Base-by-base conservation (phyloP, 352 stramenopile species). In the Globisporangium solare region DNA sequence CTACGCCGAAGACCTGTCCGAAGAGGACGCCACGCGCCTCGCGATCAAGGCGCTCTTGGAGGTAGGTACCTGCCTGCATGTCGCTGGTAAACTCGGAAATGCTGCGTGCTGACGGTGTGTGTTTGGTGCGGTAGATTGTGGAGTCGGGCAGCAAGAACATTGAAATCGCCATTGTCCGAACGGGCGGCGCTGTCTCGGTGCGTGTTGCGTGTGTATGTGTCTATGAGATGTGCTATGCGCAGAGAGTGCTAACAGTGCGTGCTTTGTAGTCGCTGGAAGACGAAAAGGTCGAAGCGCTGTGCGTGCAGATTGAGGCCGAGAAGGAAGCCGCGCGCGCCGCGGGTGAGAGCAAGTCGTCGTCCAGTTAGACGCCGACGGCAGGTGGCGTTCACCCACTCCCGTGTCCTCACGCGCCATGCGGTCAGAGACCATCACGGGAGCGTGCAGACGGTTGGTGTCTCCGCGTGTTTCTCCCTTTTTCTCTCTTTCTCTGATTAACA, bases 71-170 rank as follows among this genome's bases (percentile, higher is more conserved):
- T n/a, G n/a, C n/a, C n/a, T n/a, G n/a, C n/a, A n/a, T n/a, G n/a
- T n/a, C n/a, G n/a, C n/a, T n/a, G n/a, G n/a, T n/a, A n/a, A n/a
- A n/a, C n/a, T n/a, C n/a, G n/a, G n/a, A n/a, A n/a, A n/a, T n/a
- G n/a, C n/a, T n/a, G n/a, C n/a, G n/a, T n/a, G n/a, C 21, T 27
- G 24, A 50, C 14, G 22, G 32, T 12, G 6, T 11, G 8, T 32
- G 4, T 27, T 27, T 14, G 20, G 46, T 47, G n/a, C 48, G 27
- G 17, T 43, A 62, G 56, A 55, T 99, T 47, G 97, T 99, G 39
- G 97, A 99, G 63, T 97, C 94, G 48, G 96, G 96, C 60, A 96
- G 94, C 55, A 99, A 99, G 76, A 99, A 99, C 74, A 99, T 99
- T 86, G 96, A 99, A 80, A 92, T 99, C 56, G 96, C 94, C 49